Evolutionary conservation across 2,329 filamentous ascomycete genomes (phyloP), one percentile per base, ranked within the genome.

Genomic region (Colletotrichum echinochloae): DNA sequence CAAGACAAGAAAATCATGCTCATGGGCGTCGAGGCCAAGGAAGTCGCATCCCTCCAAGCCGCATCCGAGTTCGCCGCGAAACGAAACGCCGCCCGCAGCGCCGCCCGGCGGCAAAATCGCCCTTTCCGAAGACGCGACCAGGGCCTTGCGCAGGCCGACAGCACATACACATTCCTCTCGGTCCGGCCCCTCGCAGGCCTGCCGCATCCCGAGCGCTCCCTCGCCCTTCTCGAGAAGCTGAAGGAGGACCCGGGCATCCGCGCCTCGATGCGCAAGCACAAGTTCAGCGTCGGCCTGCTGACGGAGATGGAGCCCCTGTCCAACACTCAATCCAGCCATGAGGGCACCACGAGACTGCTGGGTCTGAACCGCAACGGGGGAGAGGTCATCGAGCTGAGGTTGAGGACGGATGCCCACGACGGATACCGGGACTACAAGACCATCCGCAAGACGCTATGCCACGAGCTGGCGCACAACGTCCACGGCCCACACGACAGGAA

Each of bases 281-380:
- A 90, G 73, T 98, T 97, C 83, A 89, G 87, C 26, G 96, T 99
- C 0, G 91, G 91, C 0, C 81, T 98, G 3, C 85, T 99, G 33
- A 98, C 95, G 0, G 96, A 99, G 81, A 98, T 99, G 95, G 93
- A 99, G 76, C 96, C 96, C 0, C 86, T 91, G 0, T 87, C 91
- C 74, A 90, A 98, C 80, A 98, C 95, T 0, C 79, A 87, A 72
- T 80, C 84, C 1, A 93, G 89, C 4, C 91, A 93, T 76, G 92
- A 96, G 76, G 88, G 88, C 56, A 87, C 86, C n/a, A 90, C 90
- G 60, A 88, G 94, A 54, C 95, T 93, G 1, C 82, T 98, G 0
- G 96, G 96, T 0, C 80, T 98, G 49, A 99, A 99, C 78, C 86
- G 94, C 14, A 98, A 98, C 78, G 81, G 86, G 3, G 96, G 96